Conservation (phyloP, 106 monocot genomes). For the Platanthera guangdongensis region DNA sequence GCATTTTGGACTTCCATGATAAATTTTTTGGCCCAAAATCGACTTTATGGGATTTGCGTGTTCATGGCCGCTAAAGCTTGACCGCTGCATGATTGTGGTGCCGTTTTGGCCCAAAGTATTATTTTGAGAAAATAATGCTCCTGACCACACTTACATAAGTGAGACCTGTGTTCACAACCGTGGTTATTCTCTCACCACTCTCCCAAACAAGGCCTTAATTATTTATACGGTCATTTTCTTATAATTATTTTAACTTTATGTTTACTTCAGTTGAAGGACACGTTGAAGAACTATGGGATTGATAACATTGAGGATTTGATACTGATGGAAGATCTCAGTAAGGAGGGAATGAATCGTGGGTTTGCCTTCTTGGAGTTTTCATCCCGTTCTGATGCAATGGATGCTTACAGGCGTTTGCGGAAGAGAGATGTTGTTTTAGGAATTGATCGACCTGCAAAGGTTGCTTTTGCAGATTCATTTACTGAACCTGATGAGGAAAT, state of each 20-base stretch:
- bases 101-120: too few species aligned
- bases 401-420: conserved; percentile 60
- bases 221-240: not conserved
- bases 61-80: too few species aligned
- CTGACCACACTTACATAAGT: too few species aligned
- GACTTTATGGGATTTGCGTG: too few species aligned
- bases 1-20: too few species aligned
- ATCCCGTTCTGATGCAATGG: conserved; percentile 76
- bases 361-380: conserved; percentile 94
- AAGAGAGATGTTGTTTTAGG: conserved; percentile 80
- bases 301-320: conserved; percentile 70
- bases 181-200: too few species aligned
- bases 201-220: not conserved
- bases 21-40: too few species aligned
- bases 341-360: conserved; percentile 82
- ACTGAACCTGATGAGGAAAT: conserved; percentile 91
- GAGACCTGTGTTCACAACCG: too few species aligned
- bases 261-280: conserved; percentile 62
- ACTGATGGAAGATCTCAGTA: conserved; percentile 69
- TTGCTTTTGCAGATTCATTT: conserved; percentile 87
- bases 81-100: too few species aligned
- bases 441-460: conserved; percentile 69
- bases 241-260: not conserved
- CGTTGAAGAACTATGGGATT: conserved; percentile 68
- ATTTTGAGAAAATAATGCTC: too few species aligned